Conservation (phyloP, 164 flowering plant species). For the Nelumbo lutea region DNA sequence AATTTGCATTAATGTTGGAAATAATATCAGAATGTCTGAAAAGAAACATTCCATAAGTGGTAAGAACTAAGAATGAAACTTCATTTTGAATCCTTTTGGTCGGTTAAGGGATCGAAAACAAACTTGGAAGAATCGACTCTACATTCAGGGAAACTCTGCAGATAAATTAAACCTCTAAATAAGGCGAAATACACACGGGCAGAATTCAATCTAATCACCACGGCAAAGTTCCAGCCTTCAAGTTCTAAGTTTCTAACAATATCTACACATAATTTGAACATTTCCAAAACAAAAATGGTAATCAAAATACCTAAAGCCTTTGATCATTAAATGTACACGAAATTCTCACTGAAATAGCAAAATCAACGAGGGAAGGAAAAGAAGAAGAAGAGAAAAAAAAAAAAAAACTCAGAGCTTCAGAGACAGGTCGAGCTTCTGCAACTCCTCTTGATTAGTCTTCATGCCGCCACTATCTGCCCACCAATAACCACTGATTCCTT, state of each 20-base stretch:
- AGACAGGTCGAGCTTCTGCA: conserved; percentile 46
- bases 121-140: not conserved
- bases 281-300: not conserved
- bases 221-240: not conserved
- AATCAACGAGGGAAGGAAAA: not conserved
- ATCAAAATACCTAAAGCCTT: not conserved
- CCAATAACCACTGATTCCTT: conserved; percentile 22
- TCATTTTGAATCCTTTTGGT: too few relatives aligned
- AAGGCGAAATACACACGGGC: not conserved
- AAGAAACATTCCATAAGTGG: too few relatives aligned
- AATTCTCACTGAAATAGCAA: not conserved
- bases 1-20: too few relatives aligned
- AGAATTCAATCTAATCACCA: not conserved
- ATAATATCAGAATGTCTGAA: too few relatives aligned
- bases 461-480: conserved; percentile 11
- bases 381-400: not conserved
- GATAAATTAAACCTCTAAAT: not conserved
- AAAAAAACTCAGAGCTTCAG: conserved; percentile 36
- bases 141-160: not conserved
- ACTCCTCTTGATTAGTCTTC: conserved; percentile 34
- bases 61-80: too few relatives aligned
- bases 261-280: not conserved
- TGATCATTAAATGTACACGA: not conserved
- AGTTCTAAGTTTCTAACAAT: not conserved
- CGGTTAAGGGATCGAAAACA: not conserved